Conservation (phyloP, 2,329 filamentous ascomycete genomes). For the Lachnellula subtilissima region DNA sequence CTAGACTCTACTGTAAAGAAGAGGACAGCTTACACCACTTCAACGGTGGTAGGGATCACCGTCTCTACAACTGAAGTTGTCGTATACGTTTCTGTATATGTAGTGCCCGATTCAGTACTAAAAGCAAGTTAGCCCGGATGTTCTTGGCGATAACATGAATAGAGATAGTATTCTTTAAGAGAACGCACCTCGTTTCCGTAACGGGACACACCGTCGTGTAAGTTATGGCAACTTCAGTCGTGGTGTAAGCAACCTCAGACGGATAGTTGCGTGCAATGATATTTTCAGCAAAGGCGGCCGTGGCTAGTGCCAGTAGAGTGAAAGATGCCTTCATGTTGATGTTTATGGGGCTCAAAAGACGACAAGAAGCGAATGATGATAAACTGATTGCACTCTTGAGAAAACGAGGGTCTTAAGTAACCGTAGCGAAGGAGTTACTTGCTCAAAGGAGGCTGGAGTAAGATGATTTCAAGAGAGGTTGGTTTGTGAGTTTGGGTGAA, state of each 20-base stretch:
- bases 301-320: conserved; percentile 24
- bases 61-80: conserved; percentile 25
- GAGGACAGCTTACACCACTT: not conserved
- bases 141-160: not conserved
- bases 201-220: conserved; percentile 34
- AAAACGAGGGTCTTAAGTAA: conserved; percentile 31
- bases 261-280: conserved; percentile 8
- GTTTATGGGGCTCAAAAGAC: conserved; percentile 2
- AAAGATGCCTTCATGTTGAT: conserved; percentile 28
- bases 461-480: conserved; percentile 18
- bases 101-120: conserved; percentile 33
- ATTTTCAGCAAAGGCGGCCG: conserved; percentile 18
- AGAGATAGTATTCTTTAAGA: not conserved
- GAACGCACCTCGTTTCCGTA: conserved; percentile 30
- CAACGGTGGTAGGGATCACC: conserved; percentile 13
- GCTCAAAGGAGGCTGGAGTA: conserved; percentile 20
- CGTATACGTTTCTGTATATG: conserved; percentile 39
- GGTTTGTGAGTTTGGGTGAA: conserved; percentile 21
- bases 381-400: conserved; percentile 7
- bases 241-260: conserved; percentile 9
- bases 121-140: conserved; percentile 4
- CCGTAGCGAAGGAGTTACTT: conserved; percentile 44
- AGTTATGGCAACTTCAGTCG: conserved; percentile 18
- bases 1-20: not conserved
- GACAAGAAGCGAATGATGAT: conserved; percentile 8